Conservation (phyloP, 768 basidiomycete genomes). For the Leccinum olivaceopallidum region DNA sequence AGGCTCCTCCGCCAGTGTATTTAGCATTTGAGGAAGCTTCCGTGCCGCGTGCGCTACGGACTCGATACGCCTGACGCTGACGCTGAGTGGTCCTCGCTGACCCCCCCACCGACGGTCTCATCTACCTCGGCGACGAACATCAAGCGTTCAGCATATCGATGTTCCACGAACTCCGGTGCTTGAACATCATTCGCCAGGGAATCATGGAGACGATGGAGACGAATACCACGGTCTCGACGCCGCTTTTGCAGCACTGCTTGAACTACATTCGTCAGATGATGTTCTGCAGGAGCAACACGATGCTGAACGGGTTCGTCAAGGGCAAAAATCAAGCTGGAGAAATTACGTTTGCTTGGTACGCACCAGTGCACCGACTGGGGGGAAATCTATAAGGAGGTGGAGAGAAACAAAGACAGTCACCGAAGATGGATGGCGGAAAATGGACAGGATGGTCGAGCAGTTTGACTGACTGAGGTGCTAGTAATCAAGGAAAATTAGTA, state of each 20-base stretch:
- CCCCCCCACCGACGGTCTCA: neutral
- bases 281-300: slow-evolving; percentile 8
- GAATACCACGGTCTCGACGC: neutral
- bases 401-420: neutral
- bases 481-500: too few species aligned
- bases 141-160: slow-evolving; percentile 2
- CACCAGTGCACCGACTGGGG: slow-evolving; percentile 6
- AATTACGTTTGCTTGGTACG: neutral
- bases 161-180: slow-evolving; percentile 7
- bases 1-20: neutral
- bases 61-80: neutral
- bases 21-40: neutral
- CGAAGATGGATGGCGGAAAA: neutral
- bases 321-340: neutral
- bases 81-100: neutral
- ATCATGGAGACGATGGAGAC: neutral
- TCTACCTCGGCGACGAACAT: slow-evolving; percentile 2
- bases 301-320: slow-evolving; percentile 2
- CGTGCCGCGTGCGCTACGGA: neutral
- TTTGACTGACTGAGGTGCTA: neutral
- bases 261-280: slow-evolving; percentile 11
- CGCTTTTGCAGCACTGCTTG: slow-evolving; percentile 4
- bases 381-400: neutral
- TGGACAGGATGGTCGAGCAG: neutral
- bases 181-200: slow-evolving; percentile 3